These are phyloP conservation scores for Cutaneotrichosporon mucoides DNA, from an alignment of 1,284 basidiomycete genomes.

Conservation along the genomic window DNA sequence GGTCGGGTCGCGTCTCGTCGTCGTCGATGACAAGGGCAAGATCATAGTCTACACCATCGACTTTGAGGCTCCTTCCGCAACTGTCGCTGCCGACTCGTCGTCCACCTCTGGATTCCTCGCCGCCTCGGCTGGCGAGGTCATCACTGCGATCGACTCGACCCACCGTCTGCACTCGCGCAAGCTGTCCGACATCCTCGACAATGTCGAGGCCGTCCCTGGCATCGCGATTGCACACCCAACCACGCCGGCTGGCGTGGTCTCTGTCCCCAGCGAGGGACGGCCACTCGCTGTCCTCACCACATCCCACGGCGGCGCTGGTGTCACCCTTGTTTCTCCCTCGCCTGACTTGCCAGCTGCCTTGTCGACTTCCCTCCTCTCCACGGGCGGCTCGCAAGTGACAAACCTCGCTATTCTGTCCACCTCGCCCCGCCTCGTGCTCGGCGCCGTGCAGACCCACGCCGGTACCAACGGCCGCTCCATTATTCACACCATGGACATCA, in stretches of 20 bases:
- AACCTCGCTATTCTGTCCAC: slow-evolving; percentile 24
- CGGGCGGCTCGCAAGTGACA: slow-evolving; percentile 23
- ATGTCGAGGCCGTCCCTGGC: neutral
- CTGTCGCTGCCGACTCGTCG: slow-evolving; percentile 9
- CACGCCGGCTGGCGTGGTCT: slow-evolving; percentile 17
- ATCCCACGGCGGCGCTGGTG: slow-evolving; percentile 23
- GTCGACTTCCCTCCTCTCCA: slow-evolving; percentile 19
- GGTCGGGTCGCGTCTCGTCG: slow-evolving; percentile 8
- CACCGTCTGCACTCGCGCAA: slow-evolving; percentile 14
- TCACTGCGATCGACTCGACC: slow-evolving; percentile 27
- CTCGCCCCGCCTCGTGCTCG: slow-evolving; percentile 21
- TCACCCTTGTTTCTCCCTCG: slow-evolving; percentile 30
- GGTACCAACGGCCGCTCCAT: slow-evolving; percentile 25
- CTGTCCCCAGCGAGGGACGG: slow-evolving; percentile 21
- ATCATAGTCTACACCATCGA: slow-evolving; percentile 17
- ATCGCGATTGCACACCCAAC: slow-evolving; percentile 9
- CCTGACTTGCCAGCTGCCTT: slow-evolving; percentile 31
- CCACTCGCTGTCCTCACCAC: slow-evolving; percentile 28
- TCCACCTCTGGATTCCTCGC: slow-evolving; percentile 1
- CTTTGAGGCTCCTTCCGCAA: slow-evolving; percentile 6
- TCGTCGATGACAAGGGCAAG: slow-evolving; percentile 19
- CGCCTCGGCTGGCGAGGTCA: slow-evolving; percentile 28
- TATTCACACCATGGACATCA: slow-evolving; percentile 36
- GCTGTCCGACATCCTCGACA: slow-evolving; percentile 8
- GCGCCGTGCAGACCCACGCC: slow-evolving; percentile 14